These are phyloP conservation scores for Cryphonectria parasitica DNA, from an alignment of 2,329 filamentous ascomycete genomes.

Conservation along the genomic window DNA sequence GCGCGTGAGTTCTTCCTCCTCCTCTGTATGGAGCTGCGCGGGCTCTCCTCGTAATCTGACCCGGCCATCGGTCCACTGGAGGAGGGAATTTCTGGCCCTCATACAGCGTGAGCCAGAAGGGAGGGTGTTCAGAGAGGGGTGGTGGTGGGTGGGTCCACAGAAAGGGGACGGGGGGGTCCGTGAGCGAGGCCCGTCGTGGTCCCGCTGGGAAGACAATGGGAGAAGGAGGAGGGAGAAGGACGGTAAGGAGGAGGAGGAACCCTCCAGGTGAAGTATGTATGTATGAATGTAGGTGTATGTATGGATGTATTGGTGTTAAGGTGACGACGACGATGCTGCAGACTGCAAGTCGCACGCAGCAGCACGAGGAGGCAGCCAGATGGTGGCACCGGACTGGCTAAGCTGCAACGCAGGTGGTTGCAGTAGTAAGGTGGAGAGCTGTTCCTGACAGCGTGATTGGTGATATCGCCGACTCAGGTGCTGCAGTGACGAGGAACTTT, in stretches of 20 bases:
- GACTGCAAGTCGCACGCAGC: conserved; percentile 18
- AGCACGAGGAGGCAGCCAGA: conserved; percentile 24
- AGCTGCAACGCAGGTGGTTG: conserved; percentile 24
- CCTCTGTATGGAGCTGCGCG: conserved; percentile 33
- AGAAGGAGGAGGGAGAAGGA: neutral
- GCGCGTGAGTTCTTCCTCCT: conserved; percentile 31
- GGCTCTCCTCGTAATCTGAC: conserved; percentile 35
- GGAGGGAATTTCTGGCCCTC: neutral
- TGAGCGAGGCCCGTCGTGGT: conserved; percentile 7
- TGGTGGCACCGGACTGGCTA: conserved; percentile 29
- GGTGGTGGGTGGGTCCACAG: conserved; percentile 9
- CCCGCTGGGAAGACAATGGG: neutral
- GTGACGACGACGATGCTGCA: conserved; percentile 3
- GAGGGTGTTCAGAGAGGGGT: neutral
- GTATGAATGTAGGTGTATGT: neutral
- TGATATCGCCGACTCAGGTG: conserved; percentile 19
- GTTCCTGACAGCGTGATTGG: conserved; percentile 18
- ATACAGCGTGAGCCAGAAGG: neutral
- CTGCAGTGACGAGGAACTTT: conserved; percentile 15
- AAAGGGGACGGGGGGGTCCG: conserved; percentile 2
- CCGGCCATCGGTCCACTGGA: conserved; percentile 39
- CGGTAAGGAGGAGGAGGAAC: neutral
- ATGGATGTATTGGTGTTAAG: conserved; percentile 1
- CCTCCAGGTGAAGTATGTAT: neutral
- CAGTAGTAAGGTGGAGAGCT: conserved; percentile 18